Evolutionary conservation across 2,329 filamentous ascomycete genomes (phyloP), one percentile per base, ranked within the genome.

Genomic region (Phaeomoniella chlamydospora): DNA sequence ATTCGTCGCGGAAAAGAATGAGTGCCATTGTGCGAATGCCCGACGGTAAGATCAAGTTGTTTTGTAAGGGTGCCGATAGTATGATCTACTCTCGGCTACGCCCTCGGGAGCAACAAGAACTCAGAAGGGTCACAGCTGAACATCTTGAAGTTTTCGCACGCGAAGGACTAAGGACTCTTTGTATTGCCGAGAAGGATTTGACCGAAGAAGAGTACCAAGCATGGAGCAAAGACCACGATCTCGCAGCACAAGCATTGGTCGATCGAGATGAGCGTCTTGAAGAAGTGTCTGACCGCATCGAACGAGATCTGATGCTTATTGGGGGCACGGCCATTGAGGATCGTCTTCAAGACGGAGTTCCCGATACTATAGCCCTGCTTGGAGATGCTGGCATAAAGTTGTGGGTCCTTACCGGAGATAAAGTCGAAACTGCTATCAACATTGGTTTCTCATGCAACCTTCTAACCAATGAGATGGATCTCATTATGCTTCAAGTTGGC

Each of bases 391-490:
- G 92, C 55, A 94, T 98, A 59, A 98, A 98, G 60, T 73, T 98
- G 5, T 98, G 90, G 90, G 90, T 98, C 37, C 65, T 98, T 44
- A 98, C 90, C 12, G 90, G 92, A 43, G 90, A 98, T 68, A 98
- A 96, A 60, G 88, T 96, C 18, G 90, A 98, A 61, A 98, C 90
- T 15, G 90, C 92, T 39, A 98, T 98, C 74, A 98, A 98, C 62
- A 98, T 98, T 53, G 90, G 90, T 2, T 98, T 96, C 60, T 98
- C 92, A 9, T 98, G 92, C 65, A 98, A 98, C 49, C 69, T 98
- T 18, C 72, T 98, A 37, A 86, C 88, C 59, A 98, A 94, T 57
- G 84, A 94, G 46, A 94, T 98, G 90, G 90, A 98, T 47, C 65
- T 98, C 42, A 82, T 98, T 44, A 75, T 93, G 34, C 69, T 98